These are phyloP conservation scores for Diaporthe sp. DNA, from an alignment of 2,329 filamentous ascomycete genomes.

Conservation along the genomic window DNA sequence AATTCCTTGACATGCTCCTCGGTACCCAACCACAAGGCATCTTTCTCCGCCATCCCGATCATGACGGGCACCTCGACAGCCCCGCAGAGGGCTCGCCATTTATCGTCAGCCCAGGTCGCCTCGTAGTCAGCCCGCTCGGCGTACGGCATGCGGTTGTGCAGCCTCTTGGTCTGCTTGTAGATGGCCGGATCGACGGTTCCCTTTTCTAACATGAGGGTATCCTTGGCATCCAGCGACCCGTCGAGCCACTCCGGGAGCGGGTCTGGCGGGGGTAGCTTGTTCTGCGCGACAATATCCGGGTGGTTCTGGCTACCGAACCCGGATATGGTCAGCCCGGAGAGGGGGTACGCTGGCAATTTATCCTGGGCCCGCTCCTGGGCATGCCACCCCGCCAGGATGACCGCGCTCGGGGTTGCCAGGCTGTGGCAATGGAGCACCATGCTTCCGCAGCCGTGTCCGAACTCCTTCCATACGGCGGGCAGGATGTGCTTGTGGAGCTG, in stretches of 20 bases:
- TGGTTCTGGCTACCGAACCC: constrained; percentile 37
- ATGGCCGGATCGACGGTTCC: constrained; percentile 36
- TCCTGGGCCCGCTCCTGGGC: constrained; percentile 8
- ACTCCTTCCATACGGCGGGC: constrained; percentile 38
- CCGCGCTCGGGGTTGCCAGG: constrained; percentile 35
- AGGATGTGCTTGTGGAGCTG: constrained; percentile 27
- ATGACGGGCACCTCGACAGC: constrained; percentile 36
- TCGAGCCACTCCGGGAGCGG: constrained; percentile 14
- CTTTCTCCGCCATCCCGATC: constrained; percentile 37
- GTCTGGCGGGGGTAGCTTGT: neutral
- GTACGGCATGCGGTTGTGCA: constrained; percentile 35
- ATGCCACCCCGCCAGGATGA: constrained; percentile 36
- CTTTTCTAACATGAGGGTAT: constrained; percentile 34
- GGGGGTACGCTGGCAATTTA: constrained; percentile 33
- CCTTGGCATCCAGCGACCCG: constrained; percentile 30
- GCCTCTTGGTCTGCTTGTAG: constrained; percentile 31
- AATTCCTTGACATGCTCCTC: constrained; percentile 36
- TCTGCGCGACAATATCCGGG: neutral
- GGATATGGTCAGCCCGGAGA: constrained; percentile 38
- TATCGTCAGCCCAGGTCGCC: constrained; percentile 24
- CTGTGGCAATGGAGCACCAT: constrained; percentile 39
- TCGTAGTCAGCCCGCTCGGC: constrained; percentile 32
- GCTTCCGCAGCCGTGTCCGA: constrained; percentile 35
- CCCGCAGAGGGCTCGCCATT: constrained; percentile 17
- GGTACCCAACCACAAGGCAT: constrained; percentile 36